Conservation (phyloP, 163 green algal genomes). For the Scenedesmus sp. region DNA sequence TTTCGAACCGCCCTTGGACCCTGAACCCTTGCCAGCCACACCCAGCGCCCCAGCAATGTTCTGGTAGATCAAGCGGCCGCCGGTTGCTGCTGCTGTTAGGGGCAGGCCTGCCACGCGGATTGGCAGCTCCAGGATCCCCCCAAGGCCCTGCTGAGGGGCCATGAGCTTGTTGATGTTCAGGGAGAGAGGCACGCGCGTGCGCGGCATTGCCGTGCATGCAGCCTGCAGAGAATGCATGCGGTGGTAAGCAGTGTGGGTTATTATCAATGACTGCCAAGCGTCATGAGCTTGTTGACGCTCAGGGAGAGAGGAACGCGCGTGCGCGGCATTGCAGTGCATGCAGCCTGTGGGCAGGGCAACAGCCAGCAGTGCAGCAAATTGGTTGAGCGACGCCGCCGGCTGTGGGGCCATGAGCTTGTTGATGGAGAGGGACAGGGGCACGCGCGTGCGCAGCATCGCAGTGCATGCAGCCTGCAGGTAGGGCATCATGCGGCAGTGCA, state of each 20-base stretch:
- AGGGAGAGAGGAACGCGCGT: conserved; percentile 12
- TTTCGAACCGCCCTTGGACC: neutral
- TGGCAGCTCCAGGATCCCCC: conserved; percentile 20
- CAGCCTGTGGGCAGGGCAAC: neutral
- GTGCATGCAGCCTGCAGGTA: neutral
- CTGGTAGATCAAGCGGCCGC: conserved; percentile 2
- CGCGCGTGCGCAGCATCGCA: neutral
- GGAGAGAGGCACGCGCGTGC: neutral
- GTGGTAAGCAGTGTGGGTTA: no score
- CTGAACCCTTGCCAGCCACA: neutral
- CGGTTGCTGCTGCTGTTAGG: conserved; percentile 28
- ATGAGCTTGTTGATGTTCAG: conserved; percentile 42
- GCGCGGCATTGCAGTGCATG: neutral
- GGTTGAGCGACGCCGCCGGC: neutral
- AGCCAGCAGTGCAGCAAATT: no score
- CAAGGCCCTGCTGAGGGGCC: neutral
- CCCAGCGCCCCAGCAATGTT: conserved; percentile 38
- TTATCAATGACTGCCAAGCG: no score
- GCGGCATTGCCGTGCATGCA: neutral
- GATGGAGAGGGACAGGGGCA: neutral
- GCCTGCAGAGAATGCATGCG: neutral
- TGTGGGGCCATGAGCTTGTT: neutral
- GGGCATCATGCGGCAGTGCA: neutral
- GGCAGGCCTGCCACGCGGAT: conserved; percentile 14
- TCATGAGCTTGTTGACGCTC: conserved; percentile 20